Evolutionary conservation across 2,329 filamentous ascomycete species (phyloP).

Genomic region (Apiospora hydei): DNA sequence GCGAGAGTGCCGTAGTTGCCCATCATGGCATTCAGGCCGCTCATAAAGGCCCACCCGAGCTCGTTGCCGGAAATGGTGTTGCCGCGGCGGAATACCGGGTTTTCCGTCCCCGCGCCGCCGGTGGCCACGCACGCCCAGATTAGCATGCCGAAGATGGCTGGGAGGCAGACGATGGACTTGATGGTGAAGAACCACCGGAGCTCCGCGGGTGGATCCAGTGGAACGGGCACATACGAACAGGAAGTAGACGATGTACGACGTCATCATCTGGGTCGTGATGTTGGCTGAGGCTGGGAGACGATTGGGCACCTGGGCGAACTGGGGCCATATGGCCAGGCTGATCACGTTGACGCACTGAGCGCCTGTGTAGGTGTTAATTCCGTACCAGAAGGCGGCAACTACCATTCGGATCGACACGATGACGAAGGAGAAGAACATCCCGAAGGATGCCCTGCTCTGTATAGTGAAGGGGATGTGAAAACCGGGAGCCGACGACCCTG

Average conservation of each 20-base stretch:
- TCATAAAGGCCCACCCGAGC: constrained; percentile 38
- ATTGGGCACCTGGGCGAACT: not conserved
- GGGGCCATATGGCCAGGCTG: not conserved
- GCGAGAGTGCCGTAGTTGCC: constrained; percentile 28
- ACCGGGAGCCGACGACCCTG: not conserved
- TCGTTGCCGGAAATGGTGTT: constrained; percentile 32
- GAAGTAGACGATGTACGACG: not conserved
- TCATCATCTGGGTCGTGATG: not conserved
- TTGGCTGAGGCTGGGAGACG: not conserved
- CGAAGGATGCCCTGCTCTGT: not conserved
- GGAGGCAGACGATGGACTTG: not conserved
- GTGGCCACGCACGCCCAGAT: constrained; percentile 29
- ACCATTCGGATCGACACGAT: not conserved
- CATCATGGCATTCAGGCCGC: constrained; percentile 36
- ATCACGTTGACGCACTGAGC: not conserved
- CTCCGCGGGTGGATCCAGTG: not conserved
- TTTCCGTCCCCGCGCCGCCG: constrained; percentile 25
- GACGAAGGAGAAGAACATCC: not conserved
- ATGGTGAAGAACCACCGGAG: not conserved
- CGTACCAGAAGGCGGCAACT: not conserved
- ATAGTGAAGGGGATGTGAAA: not conserved
- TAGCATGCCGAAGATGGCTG: not conserved
- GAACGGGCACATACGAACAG: constrained; percentile 23
- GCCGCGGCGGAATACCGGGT: constrained; percentile 30
- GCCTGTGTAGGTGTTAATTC: not conserved